Percentiles rank a stretch among this genome's conserved stretches.
phyloP scores from a whole-genome alignment of 345 rosid genomes.

The Noccaea bulbosa region DNA sequence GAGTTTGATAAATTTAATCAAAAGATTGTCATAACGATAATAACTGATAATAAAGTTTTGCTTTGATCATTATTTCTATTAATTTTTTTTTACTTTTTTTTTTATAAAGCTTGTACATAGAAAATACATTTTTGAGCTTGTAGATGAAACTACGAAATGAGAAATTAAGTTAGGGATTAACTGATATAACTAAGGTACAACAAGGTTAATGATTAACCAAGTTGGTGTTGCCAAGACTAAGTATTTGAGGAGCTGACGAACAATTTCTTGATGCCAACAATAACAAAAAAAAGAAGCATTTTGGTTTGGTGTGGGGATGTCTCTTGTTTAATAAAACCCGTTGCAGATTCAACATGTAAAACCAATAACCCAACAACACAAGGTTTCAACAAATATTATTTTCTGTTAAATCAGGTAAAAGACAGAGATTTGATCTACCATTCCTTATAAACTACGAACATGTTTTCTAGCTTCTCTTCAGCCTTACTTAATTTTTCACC shows the following conservation, averaged over 20 bases:
- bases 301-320: background rate
- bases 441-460: constrained; percentile 20
- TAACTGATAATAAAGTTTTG: too few species aligned
- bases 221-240: background rate
- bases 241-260: background rate
- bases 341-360: constrained; percentile 16
- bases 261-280: background rate
- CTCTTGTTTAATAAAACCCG: background rate
- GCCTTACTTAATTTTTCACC: constrained; percentile 30
- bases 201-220: background rate
- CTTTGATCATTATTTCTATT: too few species aligned
- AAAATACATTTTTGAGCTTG: too few species aligned
- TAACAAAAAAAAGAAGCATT: background rate
- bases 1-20: too few species aligned
- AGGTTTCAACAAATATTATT: constrained; percentile 16
- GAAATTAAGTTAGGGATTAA: too few species aligned
- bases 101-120: too few species aligned
- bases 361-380: constrained; percentile 18
- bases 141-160: too few species aligned
- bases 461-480: constrained; percentile 22
- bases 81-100: too few species aligned
- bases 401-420: constrained; percentile 6
- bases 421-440: constrained; percentile 14
- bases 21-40: too few species aligned
- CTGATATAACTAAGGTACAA: background rate